These are phyloP conservation scores for Trichosporon sp. DNA, from an alignment of 1,284 basidiomycete genomes.

Conservation along the genomic window DNA sequence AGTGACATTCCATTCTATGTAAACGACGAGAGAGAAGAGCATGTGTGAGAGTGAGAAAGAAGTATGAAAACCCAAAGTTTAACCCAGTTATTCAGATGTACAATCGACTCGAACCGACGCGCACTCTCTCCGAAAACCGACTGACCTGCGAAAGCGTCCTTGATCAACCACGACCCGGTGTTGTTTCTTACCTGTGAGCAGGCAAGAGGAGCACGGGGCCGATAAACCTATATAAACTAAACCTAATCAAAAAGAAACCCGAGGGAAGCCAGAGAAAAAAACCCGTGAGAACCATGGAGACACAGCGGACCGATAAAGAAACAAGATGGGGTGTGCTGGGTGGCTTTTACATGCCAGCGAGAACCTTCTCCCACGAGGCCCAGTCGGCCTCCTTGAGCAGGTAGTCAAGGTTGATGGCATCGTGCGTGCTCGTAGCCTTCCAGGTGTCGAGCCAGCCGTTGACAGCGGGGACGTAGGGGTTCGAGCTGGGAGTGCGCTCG, in stretches of 20 bases:
- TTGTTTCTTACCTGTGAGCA: not conserved
- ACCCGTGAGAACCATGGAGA: not conserved
- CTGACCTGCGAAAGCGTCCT: constrained; percentile 2
- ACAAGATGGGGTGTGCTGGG: not conserved
- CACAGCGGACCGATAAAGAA: not conserved
- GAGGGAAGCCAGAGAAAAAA: not conserved
- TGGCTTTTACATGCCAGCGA: constrained; percentile 40
- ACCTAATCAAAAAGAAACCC: constrained; percentile 4
- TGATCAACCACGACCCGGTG: not conserved
- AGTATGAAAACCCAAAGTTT: constrained; percentile 1
- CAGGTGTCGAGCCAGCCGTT: constrained; percentile 43
- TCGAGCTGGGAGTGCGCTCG: constrained; percentile 9
- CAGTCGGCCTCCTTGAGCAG: constrained; percentile 49
- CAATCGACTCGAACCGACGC: constrained; percentile 1
- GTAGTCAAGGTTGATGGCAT: constrained; percentile 43
- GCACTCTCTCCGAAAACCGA: not conserved
- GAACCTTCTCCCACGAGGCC: constrained; percentile 45
- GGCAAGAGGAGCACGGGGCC: not conserved
- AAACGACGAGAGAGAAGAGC: constrained; percentile 10
- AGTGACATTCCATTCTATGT: constrained; percentile 6
- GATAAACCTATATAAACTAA: not conserved
- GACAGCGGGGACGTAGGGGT: constrained; percentile 28
- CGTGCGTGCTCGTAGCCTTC: constrained; percentile 25
- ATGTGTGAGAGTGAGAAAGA: not conserved
- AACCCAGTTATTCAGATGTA: constrained; percentile 9